Evolutionary conservation across 2,329 filamentous ascomycete species (phyloP), one percentile per base, ranked within the genome.

Genomic region (Fusarium armeniacum): DNA sequence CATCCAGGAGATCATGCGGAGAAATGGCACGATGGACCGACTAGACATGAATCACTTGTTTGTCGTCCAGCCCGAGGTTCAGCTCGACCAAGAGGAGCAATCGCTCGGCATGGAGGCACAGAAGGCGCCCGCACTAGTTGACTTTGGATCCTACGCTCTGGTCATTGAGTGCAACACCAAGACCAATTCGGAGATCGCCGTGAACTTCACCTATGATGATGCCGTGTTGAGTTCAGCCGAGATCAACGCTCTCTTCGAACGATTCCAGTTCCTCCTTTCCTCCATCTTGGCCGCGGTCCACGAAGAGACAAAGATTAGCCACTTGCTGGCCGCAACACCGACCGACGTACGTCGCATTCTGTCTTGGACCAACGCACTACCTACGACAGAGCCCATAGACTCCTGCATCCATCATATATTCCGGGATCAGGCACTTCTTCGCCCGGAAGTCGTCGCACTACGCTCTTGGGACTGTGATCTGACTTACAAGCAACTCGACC

Each of bases 41-140:
- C 50, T 52, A n/a, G 50, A 52, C 50, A 52, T 43, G 50, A 52
- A 52, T 43, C 50, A 52, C 50, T 52, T 52, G 36, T 52, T 52
- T 43, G 50, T 52, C 36, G 50, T 52, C 50, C 50, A 52, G 50
- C 50, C 50, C 28, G 50, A 52, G 50, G 36, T 52, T 24, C 50
- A 52, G 28, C 36, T 52, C 28, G 50, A 52, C 36, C 50, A 52
- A 52, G 50, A 52, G 36, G 50, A 52, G 50, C 50, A 52, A 52
- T 52, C 50, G n/a, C 50, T 52, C 50, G 50, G 36, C 26, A 41
- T 52, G 50, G 50, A 52, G 50, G 50, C 36, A 52, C 50, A 52
- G 50, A 52, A 52, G 50, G 36, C 36, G 50, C 50, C 50, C 50
- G 50, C 36, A 52, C 36, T 52, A n/a, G 50, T 43, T 52, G 50